A percentile compares a stretch with the other conserved stretches of the same genome.
phyloP scores from a whole-genome alignment of 2,329 filamentous ascomycete species.

The Orbilia javanica region DNA sequence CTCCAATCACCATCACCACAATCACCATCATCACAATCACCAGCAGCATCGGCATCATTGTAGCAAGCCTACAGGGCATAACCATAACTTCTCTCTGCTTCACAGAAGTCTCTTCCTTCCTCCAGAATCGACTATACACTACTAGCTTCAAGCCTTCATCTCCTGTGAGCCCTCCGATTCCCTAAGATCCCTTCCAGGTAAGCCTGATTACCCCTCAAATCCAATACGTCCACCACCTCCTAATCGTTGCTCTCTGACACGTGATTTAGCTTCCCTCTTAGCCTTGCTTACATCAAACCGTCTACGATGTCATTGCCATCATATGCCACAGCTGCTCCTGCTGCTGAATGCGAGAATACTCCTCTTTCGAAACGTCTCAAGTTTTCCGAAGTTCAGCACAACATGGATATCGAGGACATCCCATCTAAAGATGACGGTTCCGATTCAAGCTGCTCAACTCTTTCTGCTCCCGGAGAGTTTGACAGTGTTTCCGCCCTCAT shows the following conservation, averaged over 20 bases:
- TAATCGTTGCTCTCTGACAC: too few relatives aligned
- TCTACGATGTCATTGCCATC: neutral
- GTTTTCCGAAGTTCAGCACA: neutral
- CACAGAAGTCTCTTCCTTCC: neutral
- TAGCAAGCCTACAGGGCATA: too few relatives aligned
- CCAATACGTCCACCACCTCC: neutral
- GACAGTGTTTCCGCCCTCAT: neutral
- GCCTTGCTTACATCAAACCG: neutral
- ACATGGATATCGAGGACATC: neutral
- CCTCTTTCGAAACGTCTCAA: constrained; percentile 4
- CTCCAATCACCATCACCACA: neutral
- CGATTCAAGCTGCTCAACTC: constrained; percentile 16
- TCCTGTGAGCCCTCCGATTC: neutral
- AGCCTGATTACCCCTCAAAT: neutral
- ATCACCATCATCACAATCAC: neutral
- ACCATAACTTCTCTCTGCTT: neutral
- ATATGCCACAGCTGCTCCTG: neutral
- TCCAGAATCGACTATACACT: neutral
- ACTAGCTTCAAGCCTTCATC: neutral
- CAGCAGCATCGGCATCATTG: too few relatives aligned
- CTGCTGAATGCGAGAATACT: neutral
- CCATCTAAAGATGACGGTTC: neutral
- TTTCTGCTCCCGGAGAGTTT: constrained; percentile 11
- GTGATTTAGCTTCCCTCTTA: neutral
- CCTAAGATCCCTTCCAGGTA: neutral